Base-by-base conservation (phyloP, 140 eudicot species). In the Erigeron philadelphicus region DNA sequence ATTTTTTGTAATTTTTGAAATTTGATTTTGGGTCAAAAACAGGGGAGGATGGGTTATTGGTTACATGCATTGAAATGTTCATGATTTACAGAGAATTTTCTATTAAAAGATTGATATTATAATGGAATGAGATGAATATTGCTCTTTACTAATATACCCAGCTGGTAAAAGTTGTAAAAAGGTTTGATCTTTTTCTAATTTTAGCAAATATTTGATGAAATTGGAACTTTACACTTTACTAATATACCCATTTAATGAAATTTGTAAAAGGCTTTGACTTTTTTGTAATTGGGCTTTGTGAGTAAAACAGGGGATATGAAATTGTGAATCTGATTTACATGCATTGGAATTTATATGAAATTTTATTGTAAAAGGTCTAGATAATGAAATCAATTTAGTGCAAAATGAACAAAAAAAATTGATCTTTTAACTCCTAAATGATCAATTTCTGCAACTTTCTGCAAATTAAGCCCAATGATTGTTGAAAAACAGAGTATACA, bases 281-380 rank as follows among this genome's bases (percentile, higher is more conserved):
- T 11, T 59, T 6, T 54, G 2, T 19, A 38, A 50, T 3, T 68
- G 17, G 66, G 15, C 17, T 45, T 66, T 66, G 79, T 67, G 66
- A 56, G 60, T 15, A 75, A 25, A 75, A 67, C 80, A 75, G 55
- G 40, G 70, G 70, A 77, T 13, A 0, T 21, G 25, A 21, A 21
- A 21, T 21, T 21, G 42, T 10, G 15, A 13, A 61, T 15, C 61
- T 45, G 46, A 65, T 77, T 64, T 55, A 65, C 81, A 77, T 77
- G 73, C 81, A 77, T 71, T 44, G 23, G 50, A 55, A 12, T 40
- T 3, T 64, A 18, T 57, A 11, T 52, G 5, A 16, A 62, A 0
- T 5, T 21, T 16, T 18, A 5, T 17, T 7, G 25, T n/a, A 8
- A 11, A 38, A 9, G 1, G 16, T 21, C n/a, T 52, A 9, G 1